Evolutionary conservation across 148 eudicot genomes (phyloP).

Genomic region (Spergularia marina): DNA sequence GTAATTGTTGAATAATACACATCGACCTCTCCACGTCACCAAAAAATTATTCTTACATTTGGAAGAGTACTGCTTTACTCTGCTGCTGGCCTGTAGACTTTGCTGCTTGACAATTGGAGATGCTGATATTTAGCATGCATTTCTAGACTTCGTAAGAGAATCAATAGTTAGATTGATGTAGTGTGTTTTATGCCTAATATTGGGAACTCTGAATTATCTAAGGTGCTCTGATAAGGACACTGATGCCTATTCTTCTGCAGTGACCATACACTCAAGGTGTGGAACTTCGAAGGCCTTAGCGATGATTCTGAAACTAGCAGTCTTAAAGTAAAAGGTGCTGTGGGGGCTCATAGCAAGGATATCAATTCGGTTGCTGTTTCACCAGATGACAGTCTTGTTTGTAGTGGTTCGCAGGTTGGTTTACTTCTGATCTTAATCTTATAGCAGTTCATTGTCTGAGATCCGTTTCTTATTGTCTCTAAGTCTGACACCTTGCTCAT

Average conservation of each 20-base stretch:
- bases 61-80: not conserved
- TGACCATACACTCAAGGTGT: slow-evolving; percentile 83
- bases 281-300: slow-evolving; percentile 67
- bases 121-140: not conserved
- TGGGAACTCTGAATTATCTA: not conserved
- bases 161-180: not conserved
- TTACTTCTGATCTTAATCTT: slow-evolving; percentile 2
- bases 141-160: not conserved
- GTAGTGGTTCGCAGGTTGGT: slow-evolving; percentile 95
- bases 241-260: slow-evolving; percentile 31
- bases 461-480: not conserved
- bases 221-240: not conserved
- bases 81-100: not conserved
- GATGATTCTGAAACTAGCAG: slow-evolving; percentile 41
- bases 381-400: slow-evolving; percentile 85
- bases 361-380: slow-evolving; percentile 84
- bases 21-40: not conserved
- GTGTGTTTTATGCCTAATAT: not conserved
- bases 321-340: slow-evolving; percentile 80
- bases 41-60: not conserved
- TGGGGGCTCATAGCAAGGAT: slow-evolving; percentile 93
- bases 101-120: not conserved
- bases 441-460: not conserved
- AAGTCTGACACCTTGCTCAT: not conserved
- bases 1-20: not conserved